Evolutionary conservation across 805 yeast species (phyloP).

Genomic region (Starmerella tilneyi): DNA sequence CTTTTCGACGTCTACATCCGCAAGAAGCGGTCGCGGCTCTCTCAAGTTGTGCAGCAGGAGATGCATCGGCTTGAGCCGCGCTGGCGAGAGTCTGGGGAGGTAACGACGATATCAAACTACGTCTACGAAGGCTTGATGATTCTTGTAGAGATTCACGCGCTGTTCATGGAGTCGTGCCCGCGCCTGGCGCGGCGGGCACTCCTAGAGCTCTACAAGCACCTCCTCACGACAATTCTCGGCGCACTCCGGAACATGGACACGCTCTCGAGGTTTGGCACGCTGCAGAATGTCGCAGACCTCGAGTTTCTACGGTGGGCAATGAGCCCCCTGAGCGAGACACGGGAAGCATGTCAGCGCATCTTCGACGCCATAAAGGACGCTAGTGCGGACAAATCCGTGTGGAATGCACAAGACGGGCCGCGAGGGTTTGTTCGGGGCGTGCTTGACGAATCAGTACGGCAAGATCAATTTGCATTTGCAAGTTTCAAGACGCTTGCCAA

Average conservation of each 20-base stretch:
- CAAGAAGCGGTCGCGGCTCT: conserved; percentile 41
- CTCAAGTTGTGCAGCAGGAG: conserved; percentile 38
- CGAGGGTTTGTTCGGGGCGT: conserved; percentile 24
- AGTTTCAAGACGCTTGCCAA: conserved; percentile 19
- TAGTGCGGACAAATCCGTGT: conserved; percentile 24
- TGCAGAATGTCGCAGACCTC: conserved; percentile 45
- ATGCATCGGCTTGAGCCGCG: conserved; percentile 37
- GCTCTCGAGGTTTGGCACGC: conserved; percentile 39
- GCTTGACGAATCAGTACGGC: conserved; percentile 18
- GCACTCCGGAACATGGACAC: conserved; percentile 37
- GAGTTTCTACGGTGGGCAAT: conserved; percentile 40
- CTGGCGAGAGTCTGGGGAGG: conserved; percentile 37
- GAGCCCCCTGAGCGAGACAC: conserved; percentile 25
- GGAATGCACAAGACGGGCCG: conserved; percentile 27
- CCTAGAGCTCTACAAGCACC: conserved; percentile 38
- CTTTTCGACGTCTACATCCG: conserved; percentile 41
- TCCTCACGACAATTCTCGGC: conserved; percentile 33
- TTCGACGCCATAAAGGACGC: conserved; percentile 28
- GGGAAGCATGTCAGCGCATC: conserved; percentile 25
- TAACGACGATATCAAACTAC: conserved; percentile 31
- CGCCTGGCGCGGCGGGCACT: conserved; percentile 39
- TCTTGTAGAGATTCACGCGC: conserved; percentile 44
- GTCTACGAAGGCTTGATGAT: conserved; percentile 42
- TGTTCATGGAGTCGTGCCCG: conserved; percentile 41
- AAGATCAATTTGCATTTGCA: conserved; percentile 21